Evolutionary conservation across 108 stramenopile species (phyloP).

Genomic region (Nitzschia putrida): DNA sequence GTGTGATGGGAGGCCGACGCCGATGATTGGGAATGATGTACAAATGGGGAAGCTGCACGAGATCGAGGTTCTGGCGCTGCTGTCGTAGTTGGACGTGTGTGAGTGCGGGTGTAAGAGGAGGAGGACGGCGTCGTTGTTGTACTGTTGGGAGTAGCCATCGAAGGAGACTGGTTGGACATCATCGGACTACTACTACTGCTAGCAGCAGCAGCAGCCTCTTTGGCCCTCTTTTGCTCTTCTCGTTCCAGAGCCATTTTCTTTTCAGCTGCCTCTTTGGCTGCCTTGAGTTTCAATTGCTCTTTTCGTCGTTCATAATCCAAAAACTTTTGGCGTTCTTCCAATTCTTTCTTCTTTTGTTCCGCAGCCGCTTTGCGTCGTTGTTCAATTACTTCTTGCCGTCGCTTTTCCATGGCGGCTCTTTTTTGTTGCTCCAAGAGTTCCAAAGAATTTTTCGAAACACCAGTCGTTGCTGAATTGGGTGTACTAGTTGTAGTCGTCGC

Average conservation of each 20-base stretch:
- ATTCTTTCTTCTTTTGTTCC: conserved; percentile 25
- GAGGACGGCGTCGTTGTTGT: not conserved
- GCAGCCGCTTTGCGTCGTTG: conserved; percentile 28
- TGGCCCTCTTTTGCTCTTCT: not conserved
- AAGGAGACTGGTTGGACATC: too few relatives aligned
- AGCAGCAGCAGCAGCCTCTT: not conserved
- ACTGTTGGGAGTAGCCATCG: not conserved
- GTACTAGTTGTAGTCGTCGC: not conserved
- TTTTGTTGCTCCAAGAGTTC: conserved; percentile 24
- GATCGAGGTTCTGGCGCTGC: not conserved
- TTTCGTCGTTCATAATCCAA: conserved; percentile 33
- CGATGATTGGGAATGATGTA: not conserved
- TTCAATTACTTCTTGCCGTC: conserved; percentile 23
- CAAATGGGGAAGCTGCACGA: too few relatives aligned
- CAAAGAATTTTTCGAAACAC: conserved; percentile 3
- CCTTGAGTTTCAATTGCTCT: conserved; percentile 16
- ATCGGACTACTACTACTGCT: too few relatives aligned
- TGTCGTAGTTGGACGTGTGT: not conserved
- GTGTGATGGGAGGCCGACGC: not conserved
- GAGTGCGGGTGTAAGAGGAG: not conserved
- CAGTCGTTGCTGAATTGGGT: conserved; percentile 36
- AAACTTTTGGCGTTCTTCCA: conserved; percentile 23
- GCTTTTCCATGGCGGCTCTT: conserved; percentile 23
- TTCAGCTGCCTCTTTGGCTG: conserved; percentile 21
- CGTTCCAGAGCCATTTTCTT: conserved; percentile 7